These are phyloP conservation scores for Berberis vulgaris DNA, from an alignment of 164 flowering plant species.

Conservation along the genomic window DNA sequence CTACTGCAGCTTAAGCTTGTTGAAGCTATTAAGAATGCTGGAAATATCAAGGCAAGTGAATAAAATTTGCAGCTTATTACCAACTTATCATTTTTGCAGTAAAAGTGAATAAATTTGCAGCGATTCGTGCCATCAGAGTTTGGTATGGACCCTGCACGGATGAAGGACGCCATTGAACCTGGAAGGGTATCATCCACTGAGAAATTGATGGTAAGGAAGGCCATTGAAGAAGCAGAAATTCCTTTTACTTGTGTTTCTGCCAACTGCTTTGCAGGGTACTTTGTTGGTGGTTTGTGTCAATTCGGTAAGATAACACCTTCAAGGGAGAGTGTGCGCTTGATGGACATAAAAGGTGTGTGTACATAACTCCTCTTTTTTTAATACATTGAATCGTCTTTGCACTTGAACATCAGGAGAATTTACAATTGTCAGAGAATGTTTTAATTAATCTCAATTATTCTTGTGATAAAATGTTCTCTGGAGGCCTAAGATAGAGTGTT, in stretches of 20 bases:
- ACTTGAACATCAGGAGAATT: too few species aligned
- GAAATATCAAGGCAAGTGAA: slow-evolving; percentile 43
- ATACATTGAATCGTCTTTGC: too few species aligned
- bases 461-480: too few species aligned
- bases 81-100: too few species aligned
- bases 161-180: slow-evolving; percentile 35
- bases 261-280: slow-evolving; percentile 41
- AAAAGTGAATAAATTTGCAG: slow-evolving; percentile 5
- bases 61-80: too few species aligned
- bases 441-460: too few species aligned
- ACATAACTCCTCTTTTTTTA: background rate
- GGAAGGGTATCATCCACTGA: slow-evolving; percentile 42
- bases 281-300: slow-evolving; percentile 32
- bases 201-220: slow-evolving; percentile 38
- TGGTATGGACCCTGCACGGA: slow-evolving; percentile 35
- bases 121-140: slow-evolving; percentile 45
- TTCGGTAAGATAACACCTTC: slow-evolving; percentile 30
- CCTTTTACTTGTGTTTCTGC: slow-evolving; percentile 39
- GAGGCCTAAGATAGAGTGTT: too few species aligned
- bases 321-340: slow-evolving; percentile 17
- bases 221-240: slow-evolving; percentile 27
- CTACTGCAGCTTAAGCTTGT: slow-evolving; percentile 56
- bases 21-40: slow-evolving; percentile 63
- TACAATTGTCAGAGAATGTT: too few species aligned
- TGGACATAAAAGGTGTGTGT: slow-evolving; percentile 24